Evolutionary conservation across 176 grass and related monocot genomes (phyloP).

Genomic region (Zoysia japonica): DNA sequence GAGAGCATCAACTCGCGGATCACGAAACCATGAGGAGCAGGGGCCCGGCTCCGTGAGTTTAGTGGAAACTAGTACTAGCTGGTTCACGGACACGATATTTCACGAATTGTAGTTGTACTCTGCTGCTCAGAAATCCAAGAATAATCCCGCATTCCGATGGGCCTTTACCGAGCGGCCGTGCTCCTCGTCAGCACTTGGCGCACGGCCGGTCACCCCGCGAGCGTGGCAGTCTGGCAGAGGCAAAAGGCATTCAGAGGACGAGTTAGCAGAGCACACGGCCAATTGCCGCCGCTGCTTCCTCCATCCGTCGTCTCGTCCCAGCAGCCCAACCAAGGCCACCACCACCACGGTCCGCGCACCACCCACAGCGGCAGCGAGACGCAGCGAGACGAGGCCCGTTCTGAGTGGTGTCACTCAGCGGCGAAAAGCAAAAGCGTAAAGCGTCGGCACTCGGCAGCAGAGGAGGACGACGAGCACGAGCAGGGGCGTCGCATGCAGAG

Average conservation of each 20-base stretch:
- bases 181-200: neutral
- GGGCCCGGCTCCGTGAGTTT: slow-evolving; percentile 25
- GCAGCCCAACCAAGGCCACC: neutral
- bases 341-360: neutral
- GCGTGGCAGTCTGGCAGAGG: neutral
- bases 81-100: no score
- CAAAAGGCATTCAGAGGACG: slow-evolving; percentile 4
- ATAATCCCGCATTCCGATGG: neutral
- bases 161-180: neutral
- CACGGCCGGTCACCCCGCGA: neutral
- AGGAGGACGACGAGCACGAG: neutral
- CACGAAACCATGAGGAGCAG: slow-evolving; percentile 13
- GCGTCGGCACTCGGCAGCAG: neutral
- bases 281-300: neutral
- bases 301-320: neutral
- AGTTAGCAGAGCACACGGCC: neutral
- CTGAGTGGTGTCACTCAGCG: slow-evolving; percentile 40
- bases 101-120: no score
- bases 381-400: neutral
- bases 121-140: neutral
- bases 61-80: neutral
- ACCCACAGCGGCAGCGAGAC: neutral
- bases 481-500: slow-evolving; percentile 41
- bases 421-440: slow-evolving; percentile 56
- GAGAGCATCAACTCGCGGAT: slow-evolving; percentile 2